Conservation (phyloP, 495 filamentous ascomycete species). For the Penicillium desertorum region DNA sequence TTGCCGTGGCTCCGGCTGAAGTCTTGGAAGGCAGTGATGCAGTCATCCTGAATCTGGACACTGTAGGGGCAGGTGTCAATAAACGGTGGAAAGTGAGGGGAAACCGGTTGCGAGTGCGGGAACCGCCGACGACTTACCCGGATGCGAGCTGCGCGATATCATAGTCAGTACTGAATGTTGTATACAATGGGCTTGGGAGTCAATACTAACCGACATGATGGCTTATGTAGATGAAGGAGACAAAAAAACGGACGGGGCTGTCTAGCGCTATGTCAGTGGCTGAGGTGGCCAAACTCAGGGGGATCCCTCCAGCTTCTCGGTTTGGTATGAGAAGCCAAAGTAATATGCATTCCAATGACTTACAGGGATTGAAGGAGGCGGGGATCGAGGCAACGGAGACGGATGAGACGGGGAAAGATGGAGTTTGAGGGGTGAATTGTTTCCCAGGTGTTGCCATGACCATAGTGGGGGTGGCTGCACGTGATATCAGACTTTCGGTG, state of each 20-base stretch:
- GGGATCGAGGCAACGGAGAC: slow-evolving; percentile 29
- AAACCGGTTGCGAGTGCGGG: slow-evolving; percentile 8
- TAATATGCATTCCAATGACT: slow-evolving; percentile 13
- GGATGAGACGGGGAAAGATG: slow-evolving; percentile 36
- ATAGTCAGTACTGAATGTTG: slow-evolving; percentile 18
- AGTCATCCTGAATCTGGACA: slow-evolving; percentile 75
- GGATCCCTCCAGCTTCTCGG: slow-evolving; percentile 1
- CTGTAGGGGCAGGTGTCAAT: slow-evolving; percentile 46
- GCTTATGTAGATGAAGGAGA: slow-evolving; percentile 27
- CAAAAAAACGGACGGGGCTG: slow-evolving; percentile 27
- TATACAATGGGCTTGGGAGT: not conserved
- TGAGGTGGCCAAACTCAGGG: slow-evolving; percentile 13
- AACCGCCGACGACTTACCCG: slow-evolving; percentile 35
- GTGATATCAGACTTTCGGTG: slow-evolving; percentile 32
- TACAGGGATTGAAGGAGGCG: slow-evolving; percentile 16
- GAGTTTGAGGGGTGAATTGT: slow-evolving; percentile 40
- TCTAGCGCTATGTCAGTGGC: slow-evolving; percentile 38
- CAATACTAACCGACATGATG: slow-evolving; percentile 45
- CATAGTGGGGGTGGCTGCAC: slow-evolving; percentile 33
- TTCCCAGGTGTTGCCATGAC: slow-evolving; percentile 40
- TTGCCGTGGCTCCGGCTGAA: slow-evolving; percentile 80
- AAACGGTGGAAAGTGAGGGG: slow-evolving; percentile 15
- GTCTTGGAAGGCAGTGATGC: slow-evolving; percentile 81
- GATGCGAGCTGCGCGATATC: slow-evolving; percentile 43
- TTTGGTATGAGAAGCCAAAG: not conserved